These are phyloP conservation scores for Cladophialophora yegresii DNA, from an alignment of 2,329 filamentous ascomycete genomes.

Conservation along the genomic window DNA sequence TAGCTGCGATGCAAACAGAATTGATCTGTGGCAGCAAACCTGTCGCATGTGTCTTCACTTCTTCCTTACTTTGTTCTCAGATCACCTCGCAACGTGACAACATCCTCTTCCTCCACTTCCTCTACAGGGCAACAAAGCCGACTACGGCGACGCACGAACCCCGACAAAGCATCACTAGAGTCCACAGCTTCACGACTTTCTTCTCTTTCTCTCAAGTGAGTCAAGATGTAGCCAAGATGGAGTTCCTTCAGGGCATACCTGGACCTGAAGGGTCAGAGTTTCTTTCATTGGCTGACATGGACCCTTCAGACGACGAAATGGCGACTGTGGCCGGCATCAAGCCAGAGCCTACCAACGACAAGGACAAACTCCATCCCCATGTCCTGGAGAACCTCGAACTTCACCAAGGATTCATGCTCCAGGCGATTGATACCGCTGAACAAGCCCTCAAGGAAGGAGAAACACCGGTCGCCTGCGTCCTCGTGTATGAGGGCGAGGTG, in stretches of 20 bases:
- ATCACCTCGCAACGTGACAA: slow-evolving; percentile 2
- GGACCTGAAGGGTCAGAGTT: slow-evolving; percentile 19
- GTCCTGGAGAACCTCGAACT: slow-evolving; percentile 33
- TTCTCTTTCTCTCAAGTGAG: slow-evolving; percentile 18
- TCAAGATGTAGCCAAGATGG: slow-evolving; percentile 31
- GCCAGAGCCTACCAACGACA: slow-evolving; percentile 20
- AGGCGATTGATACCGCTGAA: slow-evolving; percentile 57
- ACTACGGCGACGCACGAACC: slow-evolving; percentile 11
- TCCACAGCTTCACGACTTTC: slow-evolving; percentile 11
- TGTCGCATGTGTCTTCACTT: not conserved
- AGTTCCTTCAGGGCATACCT: slow-evolving; percentile 26
- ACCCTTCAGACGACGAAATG: slow-evolving; percentile 30
- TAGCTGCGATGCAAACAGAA: not conserved
- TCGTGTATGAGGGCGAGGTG: slow-evolving; percentile 75
- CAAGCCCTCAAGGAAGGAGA: slow-evolving; percentile 82
- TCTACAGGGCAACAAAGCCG: slow-evolving; percentile 26
- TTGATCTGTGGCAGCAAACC: not conserved
- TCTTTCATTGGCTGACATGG: slow-evolving; percentile 14
- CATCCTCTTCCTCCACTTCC: not conserved
- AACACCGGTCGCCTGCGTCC: slow-evolving; percentile 93
- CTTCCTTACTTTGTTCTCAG: not conserved
- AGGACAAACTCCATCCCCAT: slow-evolving; percentile 34
- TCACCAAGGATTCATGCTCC: slow-evolving; percentile 38
- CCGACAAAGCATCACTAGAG: slow-evolving; percentile 1
- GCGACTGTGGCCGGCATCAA: not conserved